Percentiles rank a stretch among this genome's conserved stretches.
These are phyloP conservation scores for Lasiodiplodia sp. DNA, from an alignment of 2,329 filamentous ascomycete species.

Conservation along the genomic window DNA sequence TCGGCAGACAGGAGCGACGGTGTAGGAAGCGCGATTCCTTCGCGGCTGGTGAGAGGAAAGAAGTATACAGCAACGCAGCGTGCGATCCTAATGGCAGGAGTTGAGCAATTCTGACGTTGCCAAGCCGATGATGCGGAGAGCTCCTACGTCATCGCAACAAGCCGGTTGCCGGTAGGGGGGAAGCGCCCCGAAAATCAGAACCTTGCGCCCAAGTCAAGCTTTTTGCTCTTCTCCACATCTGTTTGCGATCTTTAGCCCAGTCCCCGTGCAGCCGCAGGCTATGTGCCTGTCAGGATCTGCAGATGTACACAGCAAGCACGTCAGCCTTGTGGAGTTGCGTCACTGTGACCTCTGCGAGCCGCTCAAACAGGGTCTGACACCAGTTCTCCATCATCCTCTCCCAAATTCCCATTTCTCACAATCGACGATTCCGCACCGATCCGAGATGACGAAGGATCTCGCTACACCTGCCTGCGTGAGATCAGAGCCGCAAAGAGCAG, in stretches of 20 bases:
- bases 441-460: background rate
- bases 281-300: background rate
- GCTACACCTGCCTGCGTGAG: too few relatives aligned
- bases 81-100: conserved; percentile 3
- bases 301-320: conserved; percentile 7
- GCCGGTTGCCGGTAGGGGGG: background rate
- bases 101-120: conserved; percentile 8
- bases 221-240: conserved; percentile 20
- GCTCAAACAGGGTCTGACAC: conserved; percentile 8
- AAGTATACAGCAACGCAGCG: background rate
- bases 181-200: conserved; percentile 9
- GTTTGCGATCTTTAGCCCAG: conserved; percentile 6
- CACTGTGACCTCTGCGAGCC: conserved; percentile 11
- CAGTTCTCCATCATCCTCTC: background rate
- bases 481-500: background rate
- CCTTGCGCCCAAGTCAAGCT: conserved; percentile 15
- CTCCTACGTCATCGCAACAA: conserved; percentile 13
- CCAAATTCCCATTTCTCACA: background rate
- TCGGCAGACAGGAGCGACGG: conserved; percentile 34
- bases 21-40: background rate
- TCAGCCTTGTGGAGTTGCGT: conserved; percentile 19
- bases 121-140: background rate
- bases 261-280: conserved; percentile 8
- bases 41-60: background rate
- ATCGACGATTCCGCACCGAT: background rate